Evolutionary conservation across 352 stramenopile genomes (phyloP), one percentile per base, ranked within the genome.

Genomic region (Phytophthora citricola): DNA sequence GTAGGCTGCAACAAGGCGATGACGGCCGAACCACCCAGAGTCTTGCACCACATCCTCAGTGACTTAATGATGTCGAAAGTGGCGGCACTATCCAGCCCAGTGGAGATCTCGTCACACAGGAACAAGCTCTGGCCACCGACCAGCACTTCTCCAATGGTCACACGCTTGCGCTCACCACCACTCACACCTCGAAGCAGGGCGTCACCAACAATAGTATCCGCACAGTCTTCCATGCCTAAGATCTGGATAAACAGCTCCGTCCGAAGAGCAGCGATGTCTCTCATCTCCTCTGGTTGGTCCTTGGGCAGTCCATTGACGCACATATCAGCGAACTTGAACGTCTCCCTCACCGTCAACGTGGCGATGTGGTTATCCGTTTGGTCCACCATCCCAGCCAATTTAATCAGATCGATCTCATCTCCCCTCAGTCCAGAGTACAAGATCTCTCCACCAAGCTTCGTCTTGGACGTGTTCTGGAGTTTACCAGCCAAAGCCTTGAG

Each of bases 101-200:
- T 98, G 36, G 81, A 95, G 60, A 99, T 98, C 73, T 97, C 89
- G 64, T 99, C 94, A 70, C 81, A 90, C 41, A 96, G 81, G 49
- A 95, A 81, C 12, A 98, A 69, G 36, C 75, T 87, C 64, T 87
- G 75, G 11, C 75, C 73, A 48, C 78, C 75, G 22, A 94, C 78
- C 12, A 97, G 76, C 78, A 99, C 98, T 71, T 98, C 95, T 22
- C 92, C 94, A 3, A 97, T 69, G 0, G 93, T 98, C 6, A 98
- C 91, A 65, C 95, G 85, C 27, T 87, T 58, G 62, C 87, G 79
- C 41, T 92, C 92, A 38, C 96, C 96, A 47, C 96, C 96, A 62
- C 75, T 93, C 0, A 98, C 84, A 54, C 96, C 96, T 43, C 93
- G 83, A 1, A 89, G 66, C 14, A 90, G 59, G 5, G 78, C 76